These are phyloP conservation scores for Perkinsus marinus DNA, from an alignment of 169 alveolate genomes.

Conservation along the genomic window DNA sequence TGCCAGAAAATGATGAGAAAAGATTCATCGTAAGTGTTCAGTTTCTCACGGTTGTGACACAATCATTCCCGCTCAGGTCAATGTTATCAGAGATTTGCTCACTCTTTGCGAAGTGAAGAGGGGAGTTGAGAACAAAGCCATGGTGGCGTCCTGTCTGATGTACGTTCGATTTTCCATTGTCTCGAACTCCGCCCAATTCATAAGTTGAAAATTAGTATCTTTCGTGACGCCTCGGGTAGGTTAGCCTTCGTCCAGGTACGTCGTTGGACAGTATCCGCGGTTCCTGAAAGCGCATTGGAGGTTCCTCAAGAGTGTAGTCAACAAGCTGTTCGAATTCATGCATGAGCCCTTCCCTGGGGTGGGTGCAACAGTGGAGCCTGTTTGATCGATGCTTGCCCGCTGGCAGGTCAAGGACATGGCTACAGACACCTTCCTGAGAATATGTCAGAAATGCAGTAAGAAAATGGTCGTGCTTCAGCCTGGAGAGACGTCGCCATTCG, in stretches of 20 bases:
- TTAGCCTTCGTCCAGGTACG: slow-evolving; percentile 75
- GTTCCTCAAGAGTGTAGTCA: slow-evolving; percentile 89
- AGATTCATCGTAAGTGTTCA: slow-evolving; percentile 75
- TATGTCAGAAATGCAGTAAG: slow-evolving; percentile 74
- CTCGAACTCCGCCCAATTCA: too few relatives aligned
- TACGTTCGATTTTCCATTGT: background rate
- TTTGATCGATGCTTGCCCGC: background rate
- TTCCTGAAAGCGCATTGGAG: slow-evolving; percentile 91
- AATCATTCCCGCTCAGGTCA: background rate
- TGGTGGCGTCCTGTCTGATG: slow-evolving; percentile 58
- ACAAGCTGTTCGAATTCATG: slow-evolving; percentile 97
- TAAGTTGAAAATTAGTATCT: too few relatives aligned
- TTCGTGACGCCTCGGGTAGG: background rate
- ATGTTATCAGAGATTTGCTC: slow-evolving; percentile 43
- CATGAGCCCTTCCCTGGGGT: slow-evolving; percentile 97
- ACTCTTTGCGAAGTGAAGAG: slow-evolving; percentile 88
- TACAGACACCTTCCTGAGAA: slow-evolving; percentile 86
- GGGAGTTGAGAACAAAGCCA: slow-evolving; percentile 95
- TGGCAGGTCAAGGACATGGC: slow-evolving; percentile 83
- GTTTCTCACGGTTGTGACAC: background rate
- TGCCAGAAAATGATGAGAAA: slow-evolving; percentile 82
- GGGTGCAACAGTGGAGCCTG: background rate
- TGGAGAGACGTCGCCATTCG: slow-evolving; percentile 34
- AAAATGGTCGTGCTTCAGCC: slow-evolving; percentile 56
- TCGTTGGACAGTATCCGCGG: slow-evolving; percentile 96